phyloP scores from a whole-genome alignment of 768 basidiomycete species.

The Lentinula edodes region DNA sequence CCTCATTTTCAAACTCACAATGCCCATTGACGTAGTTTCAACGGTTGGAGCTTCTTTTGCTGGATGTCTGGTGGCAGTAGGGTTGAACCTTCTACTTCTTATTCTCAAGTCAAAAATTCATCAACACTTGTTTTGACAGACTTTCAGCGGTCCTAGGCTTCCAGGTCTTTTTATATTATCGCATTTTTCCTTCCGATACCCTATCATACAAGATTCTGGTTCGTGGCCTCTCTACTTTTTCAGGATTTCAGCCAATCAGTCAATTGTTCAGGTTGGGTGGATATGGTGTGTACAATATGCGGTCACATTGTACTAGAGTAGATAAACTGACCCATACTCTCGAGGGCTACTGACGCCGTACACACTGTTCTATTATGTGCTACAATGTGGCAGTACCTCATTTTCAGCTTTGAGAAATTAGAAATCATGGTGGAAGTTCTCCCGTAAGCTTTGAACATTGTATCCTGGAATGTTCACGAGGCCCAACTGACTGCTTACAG shows the following conservation, averaged over 20 bases:
- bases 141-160: constrained; percentile 12
- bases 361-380: constrained; percentile 9
- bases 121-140: not conserved
- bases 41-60: constrained; percentile 8
- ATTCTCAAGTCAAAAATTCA: not conserved
- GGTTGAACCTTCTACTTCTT: not conserved
- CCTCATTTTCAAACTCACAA: not conserved
- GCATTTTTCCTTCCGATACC: constrained; percentile 8
- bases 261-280: not conserved
- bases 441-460: not conserved
- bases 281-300: not conserved
- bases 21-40: not conserved
- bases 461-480: not conserved
- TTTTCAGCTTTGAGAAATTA: not conserved
- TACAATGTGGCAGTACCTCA: constrained; percentile 5
- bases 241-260: not conserved
- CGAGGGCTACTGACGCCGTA: constrained; percentile 7
- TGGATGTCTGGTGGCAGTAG: constrained; percentile 9
- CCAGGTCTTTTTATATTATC: constrained; percentile 12
- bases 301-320: not conserved
- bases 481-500: not conserved
- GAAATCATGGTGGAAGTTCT: not conserved
- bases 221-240: not conserved
- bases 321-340: not conserved
- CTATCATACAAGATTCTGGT: constrained; percentile 8